Evolutionary conservation across 768 basidiomycete genomes (phyloP).

Genomic region (Boletus subcaerulescens): DNA sequence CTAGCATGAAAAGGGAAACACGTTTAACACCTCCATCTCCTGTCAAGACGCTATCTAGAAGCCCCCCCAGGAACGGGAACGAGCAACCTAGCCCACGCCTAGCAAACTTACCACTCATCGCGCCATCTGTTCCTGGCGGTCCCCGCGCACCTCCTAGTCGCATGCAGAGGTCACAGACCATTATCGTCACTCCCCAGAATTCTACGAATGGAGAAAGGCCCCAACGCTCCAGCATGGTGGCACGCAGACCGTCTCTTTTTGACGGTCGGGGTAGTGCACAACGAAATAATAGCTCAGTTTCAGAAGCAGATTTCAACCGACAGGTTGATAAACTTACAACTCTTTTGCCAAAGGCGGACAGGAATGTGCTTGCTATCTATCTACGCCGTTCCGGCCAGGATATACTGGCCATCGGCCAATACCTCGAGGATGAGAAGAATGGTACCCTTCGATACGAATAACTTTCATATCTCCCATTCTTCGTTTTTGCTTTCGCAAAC

Average conservation of each 20-base stretch:
- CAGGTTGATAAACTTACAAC: constrained; percentile 72
- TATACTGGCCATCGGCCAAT: constrained; percentile 83
- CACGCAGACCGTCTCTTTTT: constrained; percentile 30
- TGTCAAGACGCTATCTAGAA: constrained; percentile 37
- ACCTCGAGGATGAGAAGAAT: constrained; percentile 80
- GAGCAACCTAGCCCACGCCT: constrained; percentile 30
- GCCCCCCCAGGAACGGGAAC: constrained; percentile 28
- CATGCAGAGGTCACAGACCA: constrained; percentile 64
- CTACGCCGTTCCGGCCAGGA: constrained; percentile 73
- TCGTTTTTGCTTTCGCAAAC: constrained; percentile 4
- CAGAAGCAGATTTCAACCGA: constrained; percentile 49
- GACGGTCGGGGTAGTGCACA: constrained; percentile 19
- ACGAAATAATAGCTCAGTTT: constrained; percentile 1
- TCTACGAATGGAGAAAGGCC: constrained; percentile 11
- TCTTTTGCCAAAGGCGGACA: constrained; percentile 71
- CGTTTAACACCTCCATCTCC: constrained; percentile 31
- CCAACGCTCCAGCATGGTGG: constrained; percentile 32
- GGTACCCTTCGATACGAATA: constrained; percentile 49
- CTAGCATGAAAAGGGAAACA: constrained; percentile 48
- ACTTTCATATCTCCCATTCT: neutral
- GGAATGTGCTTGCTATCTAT: constrained; percentile 64
- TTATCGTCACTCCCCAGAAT: constrained; percentile 42
- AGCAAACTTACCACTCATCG: constrained; percentile 27
- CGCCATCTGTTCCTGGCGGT: constrained; percentile 67
- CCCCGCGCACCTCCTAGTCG: constrained; percentile 68